Evolutionary conservation across 2,329 filamentous ascomycete genomes (phyloP), one percentile per base, ranked within the genome.

Genomic region (Dissoconium aciculare): DNA sequence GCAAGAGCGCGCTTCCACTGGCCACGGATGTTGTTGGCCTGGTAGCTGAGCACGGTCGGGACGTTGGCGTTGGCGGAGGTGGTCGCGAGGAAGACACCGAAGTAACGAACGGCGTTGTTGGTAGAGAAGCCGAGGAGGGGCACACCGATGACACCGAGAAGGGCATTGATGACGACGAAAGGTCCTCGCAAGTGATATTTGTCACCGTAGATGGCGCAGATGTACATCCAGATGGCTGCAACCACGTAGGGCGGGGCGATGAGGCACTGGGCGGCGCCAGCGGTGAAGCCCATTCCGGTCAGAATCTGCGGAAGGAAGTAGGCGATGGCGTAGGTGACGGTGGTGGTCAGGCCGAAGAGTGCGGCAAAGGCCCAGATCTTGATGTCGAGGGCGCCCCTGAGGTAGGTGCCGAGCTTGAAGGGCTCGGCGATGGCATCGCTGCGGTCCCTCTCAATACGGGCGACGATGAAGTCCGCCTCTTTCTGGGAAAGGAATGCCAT

Each of bases 1-100:
- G 72, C 76, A 43, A 89, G 75, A 1, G 81, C 81, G 28, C 83
- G 71, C 60, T 87, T 91, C 80, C 81, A 91, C 57, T 89, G 81
- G 0, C 81, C 82, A 31, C 79, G 74, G 47, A 91, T 77, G 55
- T 91, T 91, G 58, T 87, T 89, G 25, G 80, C 79, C 58, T 87
- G 81, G 58, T 82, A 89, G 0, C 79, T 69, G 60, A 91, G 71
- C 27, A 71, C 63, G 2, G 72, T 64, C 0, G 83, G 82, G 4
- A 87, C 64, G 50, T 89, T 48, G 41, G 74, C 43, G 28, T 53
- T 53, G 35, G 37, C 42, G 17, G 41, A 44, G 2, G 47, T 47
- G 3, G 50, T 52, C 17, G 51, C 51, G 26, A 54, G 42, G 45
- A 54, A 55, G 33, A 52, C 51, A n/a, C 51, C 51, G 28, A 51